Conservation (phyloP, 2,329 filamentous ascomycete species). For the Talaromyces piceae region DNA sequence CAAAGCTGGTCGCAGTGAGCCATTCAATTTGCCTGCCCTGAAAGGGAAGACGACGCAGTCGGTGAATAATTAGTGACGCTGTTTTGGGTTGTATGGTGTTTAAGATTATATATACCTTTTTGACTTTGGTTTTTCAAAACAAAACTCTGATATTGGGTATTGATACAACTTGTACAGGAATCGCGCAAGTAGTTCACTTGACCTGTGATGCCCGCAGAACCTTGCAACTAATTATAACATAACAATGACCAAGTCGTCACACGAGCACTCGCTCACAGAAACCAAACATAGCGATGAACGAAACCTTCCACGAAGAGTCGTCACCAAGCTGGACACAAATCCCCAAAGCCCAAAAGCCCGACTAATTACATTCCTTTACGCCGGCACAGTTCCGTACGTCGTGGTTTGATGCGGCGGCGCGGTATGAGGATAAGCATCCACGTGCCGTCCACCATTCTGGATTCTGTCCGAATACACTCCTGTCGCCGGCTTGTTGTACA, state of each 20-base stretch:
- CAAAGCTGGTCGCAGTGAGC: slow-evolving; percentile 43
- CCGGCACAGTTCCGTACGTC: slow-evolving; percentile 8
- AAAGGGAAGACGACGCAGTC: slow-evolving; percentile 33
- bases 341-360: too few relatives aligned
- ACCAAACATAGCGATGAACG: too few relatives aligned
- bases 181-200: not conserved
- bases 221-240: not conserved
- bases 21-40: slow-evolving; percentile 50
- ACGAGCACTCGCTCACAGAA: too few relatives aligned
- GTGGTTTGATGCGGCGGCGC: slow-evolving; percentile 10
- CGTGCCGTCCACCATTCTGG: slow-evolving; percentile 27
- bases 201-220: too few relatives aligned
- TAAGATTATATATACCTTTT: not conserved
- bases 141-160: not conserved
- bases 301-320: too few relatives aligned
- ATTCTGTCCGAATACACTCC: slow-evolving; percentile 36
- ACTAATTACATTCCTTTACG: not conserved
- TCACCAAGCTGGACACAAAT: too few relatives aligned
- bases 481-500: slow-evolving; percentile 20
- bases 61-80: slow-evolving; percentile 2
- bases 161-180: not conserved
- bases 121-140: not conserved
- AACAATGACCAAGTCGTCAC: not conserved
- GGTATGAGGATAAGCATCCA: slow-evolving; percentile 22
- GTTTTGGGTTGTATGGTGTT: not conserved